phyloP scores from a whole-genome alignment of 176 grass and related monocot genomes.

The Coix lacrymajobi region DNA sequence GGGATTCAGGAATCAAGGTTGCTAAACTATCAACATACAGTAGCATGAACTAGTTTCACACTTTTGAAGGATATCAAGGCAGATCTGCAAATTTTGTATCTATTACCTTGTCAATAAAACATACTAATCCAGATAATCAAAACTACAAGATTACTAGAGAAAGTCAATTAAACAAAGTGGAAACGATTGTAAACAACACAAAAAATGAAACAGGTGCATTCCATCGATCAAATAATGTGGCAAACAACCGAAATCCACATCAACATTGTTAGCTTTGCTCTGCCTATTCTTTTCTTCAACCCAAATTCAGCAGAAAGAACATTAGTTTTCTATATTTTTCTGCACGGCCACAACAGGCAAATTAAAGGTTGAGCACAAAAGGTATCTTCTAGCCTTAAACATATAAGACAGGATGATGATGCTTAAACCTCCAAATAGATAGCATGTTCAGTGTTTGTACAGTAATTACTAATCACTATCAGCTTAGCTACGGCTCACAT shows the following conservation, averaged over 20 bases:
- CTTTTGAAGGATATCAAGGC: not conserved
- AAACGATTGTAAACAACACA: not conserved
- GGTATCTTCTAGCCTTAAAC: not conserved
- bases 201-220: not conserved
- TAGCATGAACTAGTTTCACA: not conserved
- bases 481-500: not conserved
- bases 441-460: not conserved
- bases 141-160: not conserved
- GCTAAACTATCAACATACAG: not conserved
- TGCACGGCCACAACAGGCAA: not conserved
- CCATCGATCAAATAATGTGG: not conserved
- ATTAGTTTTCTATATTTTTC: not conserved
- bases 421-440: not conserved
- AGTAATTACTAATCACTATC: not conserved
- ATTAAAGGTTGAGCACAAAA: not conserved
- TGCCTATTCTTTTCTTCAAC: conserved; percentile 1
- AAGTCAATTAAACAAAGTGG: not conserved
- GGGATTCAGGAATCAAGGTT: not conserved
- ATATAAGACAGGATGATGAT: not conserved
- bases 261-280: not conserved
- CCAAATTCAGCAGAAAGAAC: not conserved
- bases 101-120: not conserved
- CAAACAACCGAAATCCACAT: not conserved
- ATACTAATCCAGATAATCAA: not conserved
- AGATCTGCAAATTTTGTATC: not conserved